These are phyloP conservation scores for Carpinus viminea DNA, from an alignment of 306 rosid species.

Conservation along the genomic window DNA sequence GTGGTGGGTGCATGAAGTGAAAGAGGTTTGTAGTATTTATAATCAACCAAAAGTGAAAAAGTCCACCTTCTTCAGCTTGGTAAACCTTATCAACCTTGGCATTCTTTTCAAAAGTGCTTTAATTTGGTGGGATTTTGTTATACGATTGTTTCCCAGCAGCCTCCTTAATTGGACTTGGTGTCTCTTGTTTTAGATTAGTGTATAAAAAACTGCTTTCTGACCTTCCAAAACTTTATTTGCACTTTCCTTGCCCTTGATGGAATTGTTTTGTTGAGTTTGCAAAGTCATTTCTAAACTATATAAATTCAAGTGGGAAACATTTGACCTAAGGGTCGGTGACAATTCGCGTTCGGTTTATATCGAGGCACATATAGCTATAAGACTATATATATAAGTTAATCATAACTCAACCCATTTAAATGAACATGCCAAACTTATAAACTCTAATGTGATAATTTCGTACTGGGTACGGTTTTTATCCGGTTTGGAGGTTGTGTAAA, in stretches of 20 bases:
- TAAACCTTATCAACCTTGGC: slow-evolving; percentile 46
- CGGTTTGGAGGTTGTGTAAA: too few relatives aligned
- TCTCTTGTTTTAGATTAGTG: neutral
- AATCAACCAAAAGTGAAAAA: slow-evolving; percentile 24
- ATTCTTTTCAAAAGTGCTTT: slow-evolving; percentile 16
- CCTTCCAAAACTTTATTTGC: slow-evolving; percentile 4
- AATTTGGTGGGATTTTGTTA: slow-evolving; percentile 10
- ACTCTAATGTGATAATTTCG: too few relatives aligned
- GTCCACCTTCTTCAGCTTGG: slow-evolving; percentile 3
- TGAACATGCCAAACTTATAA: too few relatives aligned
- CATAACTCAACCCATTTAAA: too few relatives aligned
- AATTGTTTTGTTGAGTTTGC: neutral
- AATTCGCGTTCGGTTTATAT: too few relatives aligned
- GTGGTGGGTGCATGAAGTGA: slow-evolving; percentile 33
- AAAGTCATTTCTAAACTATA: slow-evolving; percentile 8
- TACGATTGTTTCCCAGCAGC: slow-evolving; percentile 15
- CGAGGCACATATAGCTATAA: too few relatives aligned
- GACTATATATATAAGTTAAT: too few relatives aligned
- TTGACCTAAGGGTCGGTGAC: neutral
- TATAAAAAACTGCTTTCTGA: slow-evolving; percentile 6
- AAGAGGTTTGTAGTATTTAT: slow-evolving; percentile 44
- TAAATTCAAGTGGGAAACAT: slow-evolving; percentile 9
- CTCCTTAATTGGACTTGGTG: slow-evolving; percentile 4
- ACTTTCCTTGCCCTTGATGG: neutral
- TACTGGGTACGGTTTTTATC: too few relatives aligned